A percentile compares a stretch with the other conserved stretches of the same genome.
These are phyloP conservation scores for Boletus mariae DNA, from an alignment of 1,284 basidiomycete genomes.

Conservation along the genomic window DNA sequence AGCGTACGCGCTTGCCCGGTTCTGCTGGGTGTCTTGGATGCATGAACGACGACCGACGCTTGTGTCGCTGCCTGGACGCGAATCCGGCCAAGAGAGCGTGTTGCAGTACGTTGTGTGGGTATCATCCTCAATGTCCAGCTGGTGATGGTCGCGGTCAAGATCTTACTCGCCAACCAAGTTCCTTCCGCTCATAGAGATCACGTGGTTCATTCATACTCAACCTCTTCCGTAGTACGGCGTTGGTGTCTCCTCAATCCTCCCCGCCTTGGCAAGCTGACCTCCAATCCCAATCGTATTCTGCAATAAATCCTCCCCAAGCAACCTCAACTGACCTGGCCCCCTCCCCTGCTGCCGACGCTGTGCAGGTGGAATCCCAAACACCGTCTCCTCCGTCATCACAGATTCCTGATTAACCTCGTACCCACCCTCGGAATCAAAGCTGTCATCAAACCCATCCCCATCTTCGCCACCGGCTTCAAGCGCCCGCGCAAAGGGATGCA, in stretches of 20 bases:
- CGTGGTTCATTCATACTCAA: slow-evolving; percentile 10
- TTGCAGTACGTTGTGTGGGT: slow-evolving; percentile 29
- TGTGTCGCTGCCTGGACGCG: slow-evolving; percentile 11
- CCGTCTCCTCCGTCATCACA: slow-evolving; percentile 52
- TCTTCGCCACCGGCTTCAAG: slow-evolving; percentile 39
- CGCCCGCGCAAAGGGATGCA: slow-evolving; percentile 53
- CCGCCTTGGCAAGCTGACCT: slow-evolving; percentile 44
- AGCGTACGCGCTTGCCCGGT: slow-evolving; percentile 6
- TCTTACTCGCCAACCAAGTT: slow-evolving; percentile 3
- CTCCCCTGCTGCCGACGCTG: slow-evolving; percentile 36
- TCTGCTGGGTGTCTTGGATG: slow-evolving; percentile 5
- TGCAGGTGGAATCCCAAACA: slow-evolving; percentile 62
- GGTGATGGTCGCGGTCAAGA: background rate
- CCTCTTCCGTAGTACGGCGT: slow-evolving; percentile 43
- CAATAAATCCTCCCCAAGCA: slow-evolving; percentile 58
- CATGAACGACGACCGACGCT: slow-evolving; percentile 8
- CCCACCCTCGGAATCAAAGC: slow-evolving; percentile 41
- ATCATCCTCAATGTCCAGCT: slow-evolving; percentile 22
- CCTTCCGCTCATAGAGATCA: slow-evolving; percentile 23
- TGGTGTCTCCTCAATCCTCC: slow-evolving; percentile 58
- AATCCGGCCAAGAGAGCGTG: slow-evolving; percentile 22
- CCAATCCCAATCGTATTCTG: slow-evolving; percentile 62
- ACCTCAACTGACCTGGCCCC: slow-evolving; percentile 38
- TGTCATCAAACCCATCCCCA: slow-evolving; percentile 50
- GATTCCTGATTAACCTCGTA: slow-evolving; percentile 11